phyloP scores from a whole-genome alignment of 495 filamentous ascomycete genomes.

The Tuber calosporum region DNA sequence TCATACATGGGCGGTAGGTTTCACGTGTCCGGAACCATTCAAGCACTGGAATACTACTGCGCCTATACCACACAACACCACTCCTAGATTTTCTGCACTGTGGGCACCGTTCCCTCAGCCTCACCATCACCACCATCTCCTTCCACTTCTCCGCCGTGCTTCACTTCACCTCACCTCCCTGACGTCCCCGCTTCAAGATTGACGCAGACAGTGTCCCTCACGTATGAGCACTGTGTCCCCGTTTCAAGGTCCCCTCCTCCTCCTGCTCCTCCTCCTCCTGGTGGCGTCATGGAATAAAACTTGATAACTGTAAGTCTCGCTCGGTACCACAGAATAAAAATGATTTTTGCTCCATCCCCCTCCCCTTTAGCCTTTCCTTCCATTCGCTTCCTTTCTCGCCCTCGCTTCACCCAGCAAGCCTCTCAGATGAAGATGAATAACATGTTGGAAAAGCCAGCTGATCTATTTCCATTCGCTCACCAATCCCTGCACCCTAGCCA shows the following conservation, averaged over 20 bases:
- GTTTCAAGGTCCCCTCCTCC: neutral
- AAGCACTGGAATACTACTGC: too few species aligned
- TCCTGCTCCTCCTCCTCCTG: too few species aligned
- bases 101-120: neutral
- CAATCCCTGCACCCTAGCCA: neutral
- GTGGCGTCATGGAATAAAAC: too few species aligned
- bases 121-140: neutral
- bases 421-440: neutral
- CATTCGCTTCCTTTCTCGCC: neutral
- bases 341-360: neutral
- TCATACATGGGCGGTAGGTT: too few species aligned
- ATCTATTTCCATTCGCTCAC: neutral
- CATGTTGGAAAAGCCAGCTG: neutral
- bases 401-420: neutral
- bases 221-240: neutral
- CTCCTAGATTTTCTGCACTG: neutral
- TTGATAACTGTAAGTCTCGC: neutral
- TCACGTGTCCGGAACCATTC: too few species aligned
- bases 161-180: neutral
- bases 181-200: neutral
- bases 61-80: too few species aligned
- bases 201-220: neutral
- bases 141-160: neutral
- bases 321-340: neutral
- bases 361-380: neutral